Evolutionary conservation across 2,329 filamentous ascomycete species (phyloP), one percentile per base, ranked within the genome.

Genomic region (Fusarium sp.): DNA sequence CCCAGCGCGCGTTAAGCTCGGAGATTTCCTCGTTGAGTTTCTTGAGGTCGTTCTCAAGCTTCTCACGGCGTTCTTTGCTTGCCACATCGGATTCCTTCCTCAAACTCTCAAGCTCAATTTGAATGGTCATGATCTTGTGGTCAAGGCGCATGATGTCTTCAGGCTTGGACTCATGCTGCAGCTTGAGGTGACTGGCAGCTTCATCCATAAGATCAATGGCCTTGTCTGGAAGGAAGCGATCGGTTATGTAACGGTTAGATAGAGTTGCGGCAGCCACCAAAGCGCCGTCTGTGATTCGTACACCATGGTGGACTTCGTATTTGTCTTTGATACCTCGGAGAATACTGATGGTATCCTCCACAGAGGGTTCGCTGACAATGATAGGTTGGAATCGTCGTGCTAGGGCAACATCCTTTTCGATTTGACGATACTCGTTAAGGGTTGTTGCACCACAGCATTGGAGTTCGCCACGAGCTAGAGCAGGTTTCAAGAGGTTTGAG

Each of bases 131-230:
- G 65, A 98, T 97, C 76, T 95, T 93, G 67, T 97, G 92, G 76
- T 98, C 95, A 3, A 98, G 88, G 53, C 92, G 90, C 83, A 97
- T 93, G 34, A 99, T 98, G 11, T 95, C 90, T 73, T 98, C 96
- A 0, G 96, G 96, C 75, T 98, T 98, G 74, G 94, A 97, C 80
- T 99, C 96, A 80, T 98, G 96, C 77, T 98, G 95, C 32, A 98
- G 82, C 46, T 97, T 90, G 12, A 98, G 84, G 24, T 94, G 94
- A 65, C 93, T 97, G 2, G 95, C 95, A 12, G 96, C 96, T 81
- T 98, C 96, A 71, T 98, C 96, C 79, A 99, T 96, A 18, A 98
- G 82, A 79, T 98, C 96, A 69, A 99, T 98, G 5, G 96, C 96
- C 79, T 98, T 98, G 81, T 99, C 96, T 0, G 96, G 96, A 1